Conservation (phyloP, 106 monocot species). For the Narthecium ossifragum region DNA sequence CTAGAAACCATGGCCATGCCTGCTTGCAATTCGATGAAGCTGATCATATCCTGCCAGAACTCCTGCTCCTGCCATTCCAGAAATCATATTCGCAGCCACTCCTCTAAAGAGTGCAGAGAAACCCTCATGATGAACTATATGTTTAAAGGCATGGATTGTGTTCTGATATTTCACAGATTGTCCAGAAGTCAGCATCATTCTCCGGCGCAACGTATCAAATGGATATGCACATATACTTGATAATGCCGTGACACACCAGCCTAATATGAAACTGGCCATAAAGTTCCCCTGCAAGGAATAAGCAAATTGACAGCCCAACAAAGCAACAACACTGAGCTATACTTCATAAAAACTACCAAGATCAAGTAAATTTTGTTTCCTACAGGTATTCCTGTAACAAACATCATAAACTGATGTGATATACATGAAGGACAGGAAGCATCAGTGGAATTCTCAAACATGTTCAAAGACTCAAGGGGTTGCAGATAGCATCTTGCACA, state of each 20-base stretch:
- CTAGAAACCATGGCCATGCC: constrained; percentile 30
- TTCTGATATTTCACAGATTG: constrained; percentile 55
- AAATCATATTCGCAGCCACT: constrained; percentile 80
- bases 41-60: constrained; percentile 88
- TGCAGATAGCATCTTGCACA: too few species aligned
- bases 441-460: too few species aligned
- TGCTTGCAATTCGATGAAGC: constrained; percentile 38
- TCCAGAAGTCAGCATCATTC: constrained; percentile 96
- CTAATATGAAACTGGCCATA: constrained; percentile 69
- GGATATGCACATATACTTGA: constrained; percentile 85
- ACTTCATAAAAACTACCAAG: too few species aligned
- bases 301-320: too few species aligned
- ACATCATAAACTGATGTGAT: too few species aligned
- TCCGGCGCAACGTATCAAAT: constrained; percentile 83
- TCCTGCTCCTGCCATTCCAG: constrained; percentile 87
- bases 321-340: too few species aligned
- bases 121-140: constrained; percentile 59
- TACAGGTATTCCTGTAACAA: too few species aligned
- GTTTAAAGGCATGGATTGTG: constrained; percentile 49
- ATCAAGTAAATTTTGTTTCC: too few species aligned
- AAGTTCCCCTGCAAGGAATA: constrained; percentile 74
- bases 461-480: too few species aligned
- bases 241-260: constrained; percentile 69
- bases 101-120: constrained; percentile 63
- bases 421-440: too few species aligned